Base-by-base conservation (phyloP, 148 eudicot species). In the Oxyria digyna region DNA sequence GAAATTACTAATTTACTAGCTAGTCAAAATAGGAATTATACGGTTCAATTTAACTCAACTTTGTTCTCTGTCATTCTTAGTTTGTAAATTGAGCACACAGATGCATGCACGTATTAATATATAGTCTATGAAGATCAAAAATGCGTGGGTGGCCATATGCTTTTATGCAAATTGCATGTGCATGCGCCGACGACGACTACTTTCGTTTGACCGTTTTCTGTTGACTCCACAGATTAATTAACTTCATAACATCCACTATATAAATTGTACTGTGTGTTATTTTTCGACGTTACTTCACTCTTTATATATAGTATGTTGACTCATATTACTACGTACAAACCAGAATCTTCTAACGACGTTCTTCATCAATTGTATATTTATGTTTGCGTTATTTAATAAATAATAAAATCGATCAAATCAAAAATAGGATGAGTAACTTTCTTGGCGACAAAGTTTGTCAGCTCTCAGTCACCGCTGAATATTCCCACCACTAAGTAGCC, bases 371-470 rank as follows among this genome's bases (percentile, higher is more conserved):
- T 48, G 21, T 18, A n/a, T 0, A 48, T 41, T 41, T 21, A 1
- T 18, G 8, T 7, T 45, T n/a, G 20, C 6, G 20, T n/a, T 14
- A 13, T 14, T 45, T 3, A 45, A 46, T 2, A 46, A 46, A 46
- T 46, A n/a, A 35, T 35, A 0, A 52, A 52, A 21, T 10, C 21
- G 23, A 6, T 20, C 1, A 52, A 50, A 50, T n/a, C 1, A 20
- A 35, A 35, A 35, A 50, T 8, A 6, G 6, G 1, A 50, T 3
- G 57, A 43, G 6, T 43, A 7, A 45, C 49, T 50, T 54, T 54
- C 62, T 54, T 54, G 62, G 62, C 62, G 62, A 54, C 62, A 24
- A 54, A 54, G 62, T 54, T 54, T 54, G 62, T 54, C 32, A 54
- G 62, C 5, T 54, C 62, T 23, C 15, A 26, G 62, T 54, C 62